Percentiles rank a stretch among this genome's conserved stretches.
Evolutionary conservation across 805 yeast genomes (phyloP).

Genomic region (Saturnispora saitoi): DNA sequence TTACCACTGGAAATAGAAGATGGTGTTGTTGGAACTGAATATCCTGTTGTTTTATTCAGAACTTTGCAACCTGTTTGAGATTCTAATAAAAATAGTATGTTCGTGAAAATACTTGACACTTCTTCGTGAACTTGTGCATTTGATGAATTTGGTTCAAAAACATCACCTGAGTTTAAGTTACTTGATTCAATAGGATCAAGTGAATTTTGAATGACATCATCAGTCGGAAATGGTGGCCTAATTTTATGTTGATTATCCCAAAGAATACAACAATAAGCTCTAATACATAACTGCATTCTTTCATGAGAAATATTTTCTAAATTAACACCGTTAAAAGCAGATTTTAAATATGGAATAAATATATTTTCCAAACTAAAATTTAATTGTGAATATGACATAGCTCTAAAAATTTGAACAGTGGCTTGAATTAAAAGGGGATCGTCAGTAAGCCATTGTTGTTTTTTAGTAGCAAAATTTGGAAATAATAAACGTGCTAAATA

Average conservation of each 20-base stretch:
- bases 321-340: slow-evolving; percentile 47
- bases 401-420: slow-evolving; percentile 63
- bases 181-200: slow-evolving; percentile 29
- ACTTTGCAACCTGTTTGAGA: slow-evolving; percentile 40
- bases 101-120: slow-evolving; percentile 49
- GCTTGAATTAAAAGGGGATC: slow-evolving; percentile 57
- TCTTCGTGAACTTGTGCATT: slow-evolving; percentile 59
- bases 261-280: slow-evolving; percentile 63
- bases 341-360: slow-evolving; percentile 57
- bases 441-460: slow-evolving; percentile 68
- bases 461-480: slow-evolving; percentile 38
- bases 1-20: slow-evolving; percentile 17
- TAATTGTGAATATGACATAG: slow-evolving; percentile 69
- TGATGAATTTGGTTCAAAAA: slow-evolving; percentile 36
- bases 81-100: slow-evolving; percentile 53
- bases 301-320: slow-evolving; percentile 65
- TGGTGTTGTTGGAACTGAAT: slow-evolving; percentile 15
- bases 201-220: slow-evolving; percentile 32
- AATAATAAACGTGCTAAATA: slow-evolving; percentile 49
- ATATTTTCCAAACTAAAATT: slow-evolving; percentile 75
- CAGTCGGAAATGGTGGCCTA: slow-evolving; percentile 69
- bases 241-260: slow-evolving; percentile 49
- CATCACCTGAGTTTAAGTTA: slow-evolving; percentile 28
- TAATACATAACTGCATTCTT: slow-evolving; percentile 56
- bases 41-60: slow-evolving; percentile 12